A percentile compares a stretch with the other conserved stretches of the same genome.
Conservation (phyloP, 176 grass and related monocot genomes). For the Cymbopogon citratus region DNA sequence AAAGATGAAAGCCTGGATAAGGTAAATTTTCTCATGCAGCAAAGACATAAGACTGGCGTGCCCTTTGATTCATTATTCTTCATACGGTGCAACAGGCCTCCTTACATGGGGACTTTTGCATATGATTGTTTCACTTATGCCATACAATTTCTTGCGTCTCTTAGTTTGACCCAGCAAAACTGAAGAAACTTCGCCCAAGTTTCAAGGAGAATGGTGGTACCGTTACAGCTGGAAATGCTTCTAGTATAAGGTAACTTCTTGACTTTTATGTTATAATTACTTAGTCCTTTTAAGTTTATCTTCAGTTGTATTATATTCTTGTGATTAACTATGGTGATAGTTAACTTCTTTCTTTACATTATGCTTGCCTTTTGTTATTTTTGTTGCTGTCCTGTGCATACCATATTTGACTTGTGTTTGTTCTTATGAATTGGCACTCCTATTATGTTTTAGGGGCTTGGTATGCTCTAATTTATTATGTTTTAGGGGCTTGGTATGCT, state of each 20-base stretch:
- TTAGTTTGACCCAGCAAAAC: conserved; percentile 86
- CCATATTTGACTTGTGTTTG: not conserved
- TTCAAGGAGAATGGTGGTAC: conserved; percentile 84
- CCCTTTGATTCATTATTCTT: not conserved
- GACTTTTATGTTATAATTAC: not conserved
- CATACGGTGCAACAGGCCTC: not conserved
- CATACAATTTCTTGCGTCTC: not conserved
- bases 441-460: not conserved
- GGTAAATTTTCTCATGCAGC: conserved; percentile 35
- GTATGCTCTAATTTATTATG: not conserved
- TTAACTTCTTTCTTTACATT: not conserved
- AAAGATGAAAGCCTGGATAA: conserved; percentile 90
- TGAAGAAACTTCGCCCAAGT: conserved; percentile 88
- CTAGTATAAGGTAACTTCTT: conserved; percentile 31
- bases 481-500: not conserved
- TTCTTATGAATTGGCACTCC: not conserved
- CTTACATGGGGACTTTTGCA: not conserved
- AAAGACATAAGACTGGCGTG: not conserved
- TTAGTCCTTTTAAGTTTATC: not conserved
- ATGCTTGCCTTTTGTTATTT: not conserved
- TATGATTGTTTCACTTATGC: not conserved
- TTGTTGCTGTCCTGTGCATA: not conserved
- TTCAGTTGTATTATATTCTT: not conserved
- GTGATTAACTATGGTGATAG: not conserved
- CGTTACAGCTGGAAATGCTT: conserved; percentile 92